Conservation (phyloP, 148 eudicot species). For the Heliamphora exappendiculata region DNA sequence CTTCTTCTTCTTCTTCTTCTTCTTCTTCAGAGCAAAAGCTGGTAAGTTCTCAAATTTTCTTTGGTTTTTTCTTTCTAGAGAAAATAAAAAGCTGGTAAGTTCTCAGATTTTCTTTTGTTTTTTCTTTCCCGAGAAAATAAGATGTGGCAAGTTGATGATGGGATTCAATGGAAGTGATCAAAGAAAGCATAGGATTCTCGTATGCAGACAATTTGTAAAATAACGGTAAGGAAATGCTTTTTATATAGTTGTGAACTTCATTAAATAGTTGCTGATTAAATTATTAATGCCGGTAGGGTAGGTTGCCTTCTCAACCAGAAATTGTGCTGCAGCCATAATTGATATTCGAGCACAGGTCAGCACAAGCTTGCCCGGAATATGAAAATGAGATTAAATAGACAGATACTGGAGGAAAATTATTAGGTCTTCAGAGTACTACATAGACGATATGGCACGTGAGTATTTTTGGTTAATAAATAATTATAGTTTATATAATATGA, state of each 20-base stretch:
- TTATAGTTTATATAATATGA: no score
- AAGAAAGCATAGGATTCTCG: background rate
- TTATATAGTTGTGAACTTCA: background rate
- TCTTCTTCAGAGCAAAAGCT: background rate
- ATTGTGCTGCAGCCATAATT: background rate
- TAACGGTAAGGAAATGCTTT: background rate
- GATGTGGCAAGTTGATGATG: background rate
- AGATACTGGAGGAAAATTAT: no score
- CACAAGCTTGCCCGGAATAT: no score
- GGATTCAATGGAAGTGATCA: no score
- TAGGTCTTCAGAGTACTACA: no score
- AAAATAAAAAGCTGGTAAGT: background rate
- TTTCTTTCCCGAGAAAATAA: background rate
- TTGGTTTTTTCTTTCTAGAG: background rate
- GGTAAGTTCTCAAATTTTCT: background rate
- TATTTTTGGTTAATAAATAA: no score
- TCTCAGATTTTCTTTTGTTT: background rate
- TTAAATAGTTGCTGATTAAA: background rate
- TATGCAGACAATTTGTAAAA: background rate
- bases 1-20: background rate
- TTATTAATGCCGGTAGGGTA: background rate
- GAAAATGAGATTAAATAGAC: no score
- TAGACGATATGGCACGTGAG: no score
- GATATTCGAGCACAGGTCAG: no score
- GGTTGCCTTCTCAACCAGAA: background rate